Conservation (phyloP, 2,329 filamentous ascomycete genomes). For the Neophaeococcomyces aloes region DNA sequence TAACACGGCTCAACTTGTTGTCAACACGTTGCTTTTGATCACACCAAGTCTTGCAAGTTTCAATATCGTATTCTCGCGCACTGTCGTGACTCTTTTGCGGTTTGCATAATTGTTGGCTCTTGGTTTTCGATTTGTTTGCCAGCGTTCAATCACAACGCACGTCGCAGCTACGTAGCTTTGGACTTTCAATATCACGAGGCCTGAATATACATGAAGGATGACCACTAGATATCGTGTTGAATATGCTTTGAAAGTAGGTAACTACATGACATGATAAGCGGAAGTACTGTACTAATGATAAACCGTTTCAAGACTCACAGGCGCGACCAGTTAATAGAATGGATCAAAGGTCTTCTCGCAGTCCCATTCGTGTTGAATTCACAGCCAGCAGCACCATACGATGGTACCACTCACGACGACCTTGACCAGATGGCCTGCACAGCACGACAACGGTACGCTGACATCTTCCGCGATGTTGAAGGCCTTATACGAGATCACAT, state of each 20-base stretch:
- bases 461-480: constrained; percentile 92
- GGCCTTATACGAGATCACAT: constrained; percentile 81
- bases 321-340: constrained; percentile 84
- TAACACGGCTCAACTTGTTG: too few species aligned
- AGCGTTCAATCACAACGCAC: constrained; percentile 1
- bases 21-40: too few species aligned
- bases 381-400: constrained; percentile 78
- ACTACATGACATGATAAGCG: background rate
- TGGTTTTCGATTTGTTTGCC: too few species aligned
- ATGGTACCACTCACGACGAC: constrained; percentile 31
- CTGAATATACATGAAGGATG: constrained; percentile 22
- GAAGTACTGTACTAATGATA: constrained; percentile 9
- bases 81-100: too few species aligned
- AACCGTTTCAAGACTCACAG: constrained; percentile 60
- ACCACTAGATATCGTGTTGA: constrained; percentile 51
- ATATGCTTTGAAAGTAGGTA: constrained; percentile 57
- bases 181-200: background rate
- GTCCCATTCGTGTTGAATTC: constrained; percentile 96
- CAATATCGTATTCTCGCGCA: too few species aligned
- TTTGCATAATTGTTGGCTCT: too few species aligned
- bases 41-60: too few species aligned
- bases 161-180: background rate
- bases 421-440: constrained; percentile 65
- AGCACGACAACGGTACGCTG: constrained; percentile 78
- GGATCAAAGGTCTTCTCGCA: constrained; percentile 83